phyloP scores from a whole-genome alignment of 345 rosid species.

The Anastatica hierochuntica region DNA sequence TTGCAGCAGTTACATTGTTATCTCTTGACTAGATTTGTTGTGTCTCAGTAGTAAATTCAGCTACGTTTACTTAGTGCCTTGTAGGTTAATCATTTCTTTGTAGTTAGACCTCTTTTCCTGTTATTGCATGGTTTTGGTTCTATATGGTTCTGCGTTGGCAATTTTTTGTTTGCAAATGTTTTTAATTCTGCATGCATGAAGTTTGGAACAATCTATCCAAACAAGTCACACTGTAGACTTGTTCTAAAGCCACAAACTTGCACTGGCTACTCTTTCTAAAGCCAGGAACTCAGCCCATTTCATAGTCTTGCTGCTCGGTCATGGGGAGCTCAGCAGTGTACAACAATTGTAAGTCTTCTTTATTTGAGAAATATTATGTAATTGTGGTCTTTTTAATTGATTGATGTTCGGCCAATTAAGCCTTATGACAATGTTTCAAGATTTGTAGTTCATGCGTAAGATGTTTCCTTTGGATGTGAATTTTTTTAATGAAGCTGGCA shows the following conservation, averaged over 20 bases:
- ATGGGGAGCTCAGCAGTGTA: background rate
- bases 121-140: constrained; percentile 10
- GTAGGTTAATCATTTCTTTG: background rate
- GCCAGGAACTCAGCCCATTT: background rate
- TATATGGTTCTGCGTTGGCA: constrained; percentile 9
- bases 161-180: constrained; percentile 41
- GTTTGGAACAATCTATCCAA: background rate
- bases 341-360: constrained; percentile 7
- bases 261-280: background rate
- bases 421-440: no score
- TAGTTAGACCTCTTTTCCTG: background rate
- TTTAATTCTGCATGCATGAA: constrained; percentile 30
- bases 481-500: background rate
- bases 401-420: background rate
- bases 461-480: no score
- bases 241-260: background rate
- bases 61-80: background rate
- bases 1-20: background rate
- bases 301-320: background rate
- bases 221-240: background rate
- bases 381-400: background rate
- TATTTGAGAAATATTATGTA: background rate
- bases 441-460: no score
- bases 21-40: background rate
- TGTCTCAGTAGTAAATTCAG: background rate